phyloP scores from a whole-genome alignment of 768 basidiomycete genomes.

The Paxillus involutus region DNA sequence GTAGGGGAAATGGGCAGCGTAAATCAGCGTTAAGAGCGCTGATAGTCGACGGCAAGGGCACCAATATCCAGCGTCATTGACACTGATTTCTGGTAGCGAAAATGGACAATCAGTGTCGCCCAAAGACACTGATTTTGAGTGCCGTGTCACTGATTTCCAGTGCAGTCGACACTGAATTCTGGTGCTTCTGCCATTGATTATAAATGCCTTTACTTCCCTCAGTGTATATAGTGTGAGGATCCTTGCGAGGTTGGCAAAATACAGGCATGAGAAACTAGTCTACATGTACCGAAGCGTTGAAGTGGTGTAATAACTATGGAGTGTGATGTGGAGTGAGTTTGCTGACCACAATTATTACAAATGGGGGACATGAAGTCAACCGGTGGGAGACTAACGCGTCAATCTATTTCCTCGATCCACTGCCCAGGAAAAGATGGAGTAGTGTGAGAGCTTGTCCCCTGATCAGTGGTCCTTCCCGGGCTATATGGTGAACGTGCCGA shows the following conservation, averaged over 20 bases:
- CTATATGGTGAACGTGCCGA: constrained; percentile 9
- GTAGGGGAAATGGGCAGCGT: no score
- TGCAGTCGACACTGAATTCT: no score
- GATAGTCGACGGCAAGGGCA: no score
- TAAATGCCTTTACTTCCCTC: no score
- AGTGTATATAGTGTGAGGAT: background rate
- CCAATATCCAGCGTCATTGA: no score
- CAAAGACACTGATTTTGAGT: no score
- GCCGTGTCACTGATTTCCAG: no score
- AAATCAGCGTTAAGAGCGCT: no score
- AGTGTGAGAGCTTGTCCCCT: constrained; percentile 5
- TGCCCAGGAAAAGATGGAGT: constrained; percentile 31
- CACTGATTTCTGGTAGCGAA: no score
- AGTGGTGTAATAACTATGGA: background rate
- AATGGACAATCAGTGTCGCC: no score
- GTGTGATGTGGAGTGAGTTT: background rate
- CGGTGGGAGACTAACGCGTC: constrained; percentile 3
- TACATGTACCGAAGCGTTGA: constrained; percentile 10
- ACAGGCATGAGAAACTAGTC: constrained; percentile 10
- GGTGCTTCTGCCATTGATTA: no score
- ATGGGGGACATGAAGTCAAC: background rate
- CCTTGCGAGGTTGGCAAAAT: background rate
- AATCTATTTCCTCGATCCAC: constrained; percentile 36
- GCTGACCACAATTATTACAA: constrained; percentile 1
- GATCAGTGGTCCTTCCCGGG: constrained; percentile 7